Evolutionary conservation across 2,329 filamentous ascomycete species (phyloP), one percentile per base, ranked within the genome.

Genomic region (Rhinocladiella similis): DNA sequence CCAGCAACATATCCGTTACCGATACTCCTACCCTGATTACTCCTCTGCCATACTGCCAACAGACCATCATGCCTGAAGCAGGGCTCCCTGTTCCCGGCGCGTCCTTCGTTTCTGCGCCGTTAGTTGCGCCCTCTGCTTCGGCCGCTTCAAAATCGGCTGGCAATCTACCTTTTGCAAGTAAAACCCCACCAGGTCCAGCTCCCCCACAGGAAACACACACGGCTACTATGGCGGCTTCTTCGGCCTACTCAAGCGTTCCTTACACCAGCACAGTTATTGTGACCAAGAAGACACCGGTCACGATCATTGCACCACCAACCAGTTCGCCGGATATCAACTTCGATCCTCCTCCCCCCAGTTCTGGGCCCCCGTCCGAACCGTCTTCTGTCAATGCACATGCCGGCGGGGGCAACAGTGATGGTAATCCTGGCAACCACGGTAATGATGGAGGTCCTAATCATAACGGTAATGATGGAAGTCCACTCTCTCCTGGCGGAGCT

Each of bases 251-350:
- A 9, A 57, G 57, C 25, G 60, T 54, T 18, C 47, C 48, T 18
- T 63, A 63, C 45, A 65, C 64, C 3, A 61, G 56, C 36, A 65
- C 63, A 10, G 63, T 66, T 10, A 61, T 60, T 16, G 61, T 65
- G 5, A 66, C 65, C 9, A 65, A 65, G 48, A 66, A 66, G 54
- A 66, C 65, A 7, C 63, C 62, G 20, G 65, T 63, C 14, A 52
- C 63, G 1, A 56, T 60, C 1, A 36, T 59, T 3, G 45, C 46
- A 14, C 57, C 55, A 13, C 46, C 59, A 5, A 53, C 59, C n/a
- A 53, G 36, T 27, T 50, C 57, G 9, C 46, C 53, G 9, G 52
- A 47, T 35, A 50, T 60, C 57, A 58, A 62, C 36, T 60, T 60
- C 43, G 41, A 62, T 12, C 54, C 50, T 20, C 25, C 47, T 19